Evolutionary conservation across 768 basidiomycete species (phyloP), one percentile per base, ranked within the genome.

Genomic region (Hygrophoropsis aurantiaca): DNA sequence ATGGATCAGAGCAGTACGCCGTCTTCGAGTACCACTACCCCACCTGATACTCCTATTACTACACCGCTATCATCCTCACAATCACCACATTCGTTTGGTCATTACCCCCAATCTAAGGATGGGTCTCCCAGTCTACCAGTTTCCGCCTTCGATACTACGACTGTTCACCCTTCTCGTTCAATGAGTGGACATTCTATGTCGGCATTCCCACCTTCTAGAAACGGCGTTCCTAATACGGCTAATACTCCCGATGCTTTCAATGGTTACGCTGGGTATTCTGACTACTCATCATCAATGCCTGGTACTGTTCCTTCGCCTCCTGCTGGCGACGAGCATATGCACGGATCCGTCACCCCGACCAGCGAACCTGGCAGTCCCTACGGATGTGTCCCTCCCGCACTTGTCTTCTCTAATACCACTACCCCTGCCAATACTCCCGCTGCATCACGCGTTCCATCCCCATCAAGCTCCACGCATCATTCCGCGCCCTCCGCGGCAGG

Each of bases 221-320:
- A 62, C 41, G 54, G 49, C 50, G 40, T 59, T 9, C 58, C 66
- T 26, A 54, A 63, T 44, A 58, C 62, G 49, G 44, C 66, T 32
- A 66, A 67, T 50, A 49, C 47, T 37, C 49, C 78, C 52, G 82
- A 85, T 2, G 80, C 80, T 1, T 87, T 87, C 69, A 86, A 84
- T 58, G 61, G 79, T 2, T 87, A 86, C 53, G 81, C 84, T 11
- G 79, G 81, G 35, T 87, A 85, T 53, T 67, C 74, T 0, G 84
- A 87, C 49, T 87, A 83, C 62, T 79, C 79, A 0, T 74, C 77
- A 0, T 73, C 75, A 11, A 74, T 87, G 70, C 85, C 84, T 0
- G 83, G 80, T 20, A 76, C 83, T 0, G 64, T 65, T 47, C 59
- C 69, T n/a, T 64, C 65, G 18, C 63, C 66, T 0, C 63, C 63